phyloP scores from a whole-genome alignment of 73 alveolate genomes.

The Tetrahymena elliotti region DNA sequence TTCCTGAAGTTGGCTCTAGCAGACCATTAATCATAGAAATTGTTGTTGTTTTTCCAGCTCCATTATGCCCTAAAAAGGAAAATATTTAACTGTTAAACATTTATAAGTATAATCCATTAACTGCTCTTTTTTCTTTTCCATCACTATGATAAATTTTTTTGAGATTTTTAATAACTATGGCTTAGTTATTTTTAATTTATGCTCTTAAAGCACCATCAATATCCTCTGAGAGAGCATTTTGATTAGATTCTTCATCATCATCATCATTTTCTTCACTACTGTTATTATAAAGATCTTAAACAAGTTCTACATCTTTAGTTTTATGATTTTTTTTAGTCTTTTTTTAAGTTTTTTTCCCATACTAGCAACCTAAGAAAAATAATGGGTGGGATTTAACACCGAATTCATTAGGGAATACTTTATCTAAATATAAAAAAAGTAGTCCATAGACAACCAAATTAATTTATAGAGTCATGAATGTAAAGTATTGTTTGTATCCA shows the following conservation, averaged over 20 bases:
- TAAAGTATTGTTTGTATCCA: slow-evolving; percentile 32
- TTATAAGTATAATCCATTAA: slow-evolving; percentile 70
- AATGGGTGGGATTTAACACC: slow-evolving; percentile 24
- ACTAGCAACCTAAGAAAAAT: neutral
- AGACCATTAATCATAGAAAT: slow-evolving; percentile 85
- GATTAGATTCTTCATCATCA: slow-evolving; percentile 7
- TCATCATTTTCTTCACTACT: slow-evolving; percentile 25
- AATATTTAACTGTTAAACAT: slow-evolving; percentile 87
- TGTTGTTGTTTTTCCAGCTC: slow-evolving; percentile 99
- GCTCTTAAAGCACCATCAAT: slow-evolving; percentile 44
- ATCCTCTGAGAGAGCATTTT: slow-evolving; percentile 13
- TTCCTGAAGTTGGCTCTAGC: slow-evolving; percentile 54
- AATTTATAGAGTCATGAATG: slow-evolving; percentile 28
- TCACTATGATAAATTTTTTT: slow-evolving; percentile 74
- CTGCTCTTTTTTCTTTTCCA: slow-evolving; percentile 61
- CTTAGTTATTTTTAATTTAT: slow-evolving; percentile 53
- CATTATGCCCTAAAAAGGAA: slow-evolving; percentile 98
- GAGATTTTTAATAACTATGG: slow-evolving; percentile 46
- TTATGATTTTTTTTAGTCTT: neutral
- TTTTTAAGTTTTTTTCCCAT: neutral
- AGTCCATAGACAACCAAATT: slow-evolving; percentile 24
- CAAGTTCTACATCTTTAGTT: neutral
- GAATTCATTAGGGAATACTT: slow-evolving; percentile 34
- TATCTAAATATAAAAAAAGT: slow-evolving; percentile 12
- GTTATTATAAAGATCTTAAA: slow-evolving; percentile 19